Evolutionary conservation across 345 rosid species (phyloP), one percentile per base, ranked within the genome.

Genomic region (Camelina neglecta): DNA sequence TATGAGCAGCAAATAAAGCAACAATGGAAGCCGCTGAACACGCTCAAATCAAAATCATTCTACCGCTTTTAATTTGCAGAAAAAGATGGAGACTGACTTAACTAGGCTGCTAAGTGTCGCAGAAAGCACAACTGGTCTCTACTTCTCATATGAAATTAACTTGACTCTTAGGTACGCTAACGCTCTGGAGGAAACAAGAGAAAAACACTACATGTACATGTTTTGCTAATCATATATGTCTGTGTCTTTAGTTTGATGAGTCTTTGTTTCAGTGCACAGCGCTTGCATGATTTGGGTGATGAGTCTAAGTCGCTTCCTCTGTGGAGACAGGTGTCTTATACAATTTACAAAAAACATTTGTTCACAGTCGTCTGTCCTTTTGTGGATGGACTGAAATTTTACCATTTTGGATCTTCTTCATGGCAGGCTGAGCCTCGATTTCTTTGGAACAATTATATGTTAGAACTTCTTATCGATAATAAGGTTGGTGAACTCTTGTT

Each of bases 341-440:
- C 75, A 21, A 33, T 39, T 29, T 70, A 41, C n/a, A 44, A 4
- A 31, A 36, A 9, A 47, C 33, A 18, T 24, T 49, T 67, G 59
- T 76, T 42, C 59, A 18, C 38, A 23, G 33, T 41, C 29, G 36
- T 7, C 33, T 38, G 11, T 38, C 38, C 35, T 49, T 15, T 38
- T 47, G 24, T 57, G 54, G 38, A 15, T 31, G n/a, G n/a, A 56
- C 56, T 50, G 64, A 18, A 72, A 59, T 36, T 9, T 49, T 42
- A 72, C 24, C 26, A 35, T 24, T n/a, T 29, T 53, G 16, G 10
- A 33, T 65, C 60, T 75, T 67, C 49, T 75, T 63, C 58, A 38
- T 82, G 45, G 67, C 90, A 95, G 98, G 99, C 98, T 53, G 97
- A 89, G 75, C 99, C 99, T 29, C 84, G 99, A 75, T 92, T 95